Evolutionary conservation across 306 rosid species (phyloP).

Genomic region (Prunus davidiana): DNA sequence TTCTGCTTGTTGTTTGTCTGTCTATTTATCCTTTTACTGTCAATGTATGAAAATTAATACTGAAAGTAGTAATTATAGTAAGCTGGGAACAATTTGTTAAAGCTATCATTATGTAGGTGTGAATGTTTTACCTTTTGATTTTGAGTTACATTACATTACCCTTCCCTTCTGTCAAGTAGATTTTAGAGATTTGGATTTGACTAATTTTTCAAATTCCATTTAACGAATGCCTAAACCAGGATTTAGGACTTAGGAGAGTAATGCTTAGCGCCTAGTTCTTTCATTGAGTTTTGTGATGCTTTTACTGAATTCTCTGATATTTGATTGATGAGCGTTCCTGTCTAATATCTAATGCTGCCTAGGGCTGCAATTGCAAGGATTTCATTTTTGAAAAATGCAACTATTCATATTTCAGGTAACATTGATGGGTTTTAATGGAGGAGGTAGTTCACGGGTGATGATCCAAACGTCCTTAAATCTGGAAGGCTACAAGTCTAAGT

Average conservation of each 20-base stretch:
- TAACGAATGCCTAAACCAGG: too few relatives aligned
- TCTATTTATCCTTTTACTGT: background rate
- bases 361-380: background rate
- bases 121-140: too few relatives aligned
- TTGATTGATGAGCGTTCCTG: background rate
- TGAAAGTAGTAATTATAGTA: too few relatives aligned
- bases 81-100: too few relatives aligned
- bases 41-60: too few relatives aligned
- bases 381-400: too few relatives aligned
- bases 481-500: conserved; percentile 1
- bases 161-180: too few relatives aligned
- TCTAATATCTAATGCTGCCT: background rate
- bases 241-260: background rate
- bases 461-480: background rate
- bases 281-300: background rate
- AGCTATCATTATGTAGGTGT: too few relatives aligned
- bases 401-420: background rate
- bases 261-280: background rate
- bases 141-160: too few relatives aligned
- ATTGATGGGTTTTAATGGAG: conserved; percentile 3
- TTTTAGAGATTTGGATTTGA: background rate
- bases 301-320: background rate
- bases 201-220: background rate
- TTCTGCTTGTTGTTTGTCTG: background rate
- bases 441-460: background rate